phyloP scores from a whole-genome alignment of 2,329 filamentous ascomycete species.

The Dothideomycetes sp. region DNA sequence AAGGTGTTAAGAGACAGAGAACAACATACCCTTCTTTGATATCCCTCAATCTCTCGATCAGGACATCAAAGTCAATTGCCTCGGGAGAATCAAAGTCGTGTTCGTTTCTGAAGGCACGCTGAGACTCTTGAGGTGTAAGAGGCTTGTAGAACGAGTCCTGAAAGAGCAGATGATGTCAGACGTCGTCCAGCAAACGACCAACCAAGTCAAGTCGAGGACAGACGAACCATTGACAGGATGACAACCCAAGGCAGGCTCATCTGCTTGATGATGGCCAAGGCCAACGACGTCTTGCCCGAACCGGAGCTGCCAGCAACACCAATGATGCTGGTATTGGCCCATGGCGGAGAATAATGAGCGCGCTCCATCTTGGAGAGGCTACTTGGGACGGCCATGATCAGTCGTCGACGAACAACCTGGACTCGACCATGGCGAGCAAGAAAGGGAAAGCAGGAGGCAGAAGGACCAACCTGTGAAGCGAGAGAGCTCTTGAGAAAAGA shows the following conservation, averaged over 20 bases:
- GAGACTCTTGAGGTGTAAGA: conserved; percentile 67
- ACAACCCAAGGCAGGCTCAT: conserved; percentile 96
- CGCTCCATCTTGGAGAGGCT: conserved; percentile 18
- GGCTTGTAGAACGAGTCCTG: conserved; percentile 98
- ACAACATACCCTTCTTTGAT: conserved; percentile 79
- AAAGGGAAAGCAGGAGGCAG: conserved; percentile 10
- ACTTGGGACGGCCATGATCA: conserved; percentile 8
- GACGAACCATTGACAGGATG: conserved; percentile 81
- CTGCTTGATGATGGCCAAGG: conserved; percentile 79
- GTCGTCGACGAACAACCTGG: conserved; percentile 8
- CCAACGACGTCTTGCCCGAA: conserved; percentile 89
- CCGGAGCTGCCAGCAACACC: conserved; percentile 92
- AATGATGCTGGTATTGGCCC: conserved; percentile 94
- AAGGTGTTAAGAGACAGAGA: not conserved
- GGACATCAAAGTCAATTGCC: conserved; percentile 86
- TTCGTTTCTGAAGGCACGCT: conserved; percentile 75
- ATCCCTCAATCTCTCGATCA: conserved; percentile 70
- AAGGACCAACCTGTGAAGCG: conserved; percentile 5
- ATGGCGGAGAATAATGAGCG: conserved; percentile 83
- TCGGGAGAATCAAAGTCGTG: conserved; percentile 94
- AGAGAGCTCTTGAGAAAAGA: not conserved
- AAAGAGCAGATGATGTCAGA: conserved; percentile 11
- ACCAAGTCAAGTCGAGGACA: conserved; percentile 2
- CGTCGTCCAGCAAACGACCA: no score
- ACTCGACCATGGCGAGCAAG: conserved; percentile 11